These are phyloP conservation scores for Macroventuria anomochaeta DNA, from an alignment of 2,329 filamentous ascomycete species.

Conservation along the genomic window DNA sequence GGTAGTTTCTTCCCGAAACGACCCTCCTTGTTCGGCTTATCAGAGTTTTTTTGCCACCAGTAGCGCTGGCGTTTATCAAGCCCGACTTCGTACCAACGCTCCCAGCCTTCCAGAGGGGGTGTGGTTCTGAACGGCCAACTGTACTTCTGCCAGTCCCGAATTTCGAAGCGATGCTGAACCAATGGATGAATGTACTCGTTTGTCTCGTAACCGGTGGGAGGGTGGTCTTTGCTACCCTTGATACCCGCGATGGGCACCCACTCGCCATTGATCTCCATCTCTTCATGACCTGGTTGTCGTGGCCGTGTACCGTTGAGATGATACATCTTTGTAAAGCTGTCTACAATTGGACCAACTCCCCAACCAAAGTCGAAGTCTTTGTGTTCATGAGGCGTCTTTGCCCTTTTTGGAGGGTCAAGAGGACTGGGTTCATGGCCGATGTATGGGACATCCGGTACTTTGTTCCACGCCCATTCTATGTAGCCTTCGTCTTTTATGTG, in stretches of 20 bases:
- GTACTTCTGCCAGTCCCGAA: constrained; percentile 34
- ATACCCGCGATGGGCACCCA: constrained; percentile 6
- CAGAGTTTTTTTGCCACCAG: constrained; percentile 40
- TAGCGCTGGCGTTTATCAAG: constrained; percentile 21
- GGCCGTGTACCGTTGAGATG: constrained; percentile 50
- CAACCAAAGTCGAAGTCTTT: constrained; percentile 54
- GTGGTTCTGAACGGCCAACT: background rate
- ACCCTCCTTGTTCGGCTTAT: too few species aligned
- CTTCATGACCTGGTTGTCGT: constrained; percentile 55
- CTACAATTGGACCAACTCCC: constrained; percentile 53
- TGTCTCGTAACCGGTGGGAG: constrained; percentile 39
- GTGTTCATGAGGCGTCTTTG: constrained; percentile 42
- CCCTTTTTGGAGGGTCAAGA: constrained; percentile 5
- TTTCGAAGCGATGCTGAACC: constrained; percentile 32
- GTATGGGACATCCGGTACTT: constrained; percentile 31
- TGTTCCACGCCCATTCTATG: constrained; percentile 13
- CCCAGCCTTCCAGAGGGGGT: constrained; percentile 32
- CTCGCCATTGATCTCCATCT: constrained; percentile 22
- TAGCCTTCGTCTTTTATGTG: constrained; percentile 20
- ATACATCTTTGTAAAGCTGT: constrained; percentile 53
- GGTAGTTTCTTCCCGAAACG: constrained; percentile 20
- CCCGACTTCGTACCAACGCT: constrained; percentile 11
- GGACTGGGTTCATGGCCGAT: constrained; percentile 27
- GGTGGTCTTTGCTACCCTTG: background rate
- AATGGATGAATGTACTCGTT: constrained; percentile 60